Percentiles rank a stretch among this genome's conserved stretches.
phyloP scores from a whole-genome alignment of 2,329 filamentous ascomycete genomes.

The Trichophyton benhamiae region DNA sequence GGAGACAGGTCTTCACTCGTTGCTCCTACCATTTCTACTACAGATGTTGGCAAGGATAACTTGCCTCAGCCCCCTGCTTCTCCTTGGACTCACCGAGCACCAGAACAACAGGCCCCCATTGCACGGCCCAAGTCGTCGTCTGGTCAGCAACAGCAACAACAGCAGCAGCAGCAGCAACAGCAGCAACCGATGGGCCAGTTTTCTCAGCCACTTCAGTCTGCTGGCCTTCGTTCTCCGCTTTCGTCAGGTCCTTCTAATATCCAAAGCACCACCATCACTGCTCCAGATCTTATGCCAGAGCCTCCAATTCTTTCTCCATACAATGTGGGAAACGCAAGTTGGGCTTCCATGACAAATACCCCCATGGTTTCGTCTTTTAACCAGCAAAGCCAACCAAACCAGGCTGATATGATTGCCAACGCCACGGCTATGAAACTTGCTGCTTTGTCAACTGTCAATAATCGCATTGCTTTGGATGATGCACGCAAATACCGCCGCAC shows the following conservation, averaged over 20 bases:
- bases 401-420: constrained; percentile 97
- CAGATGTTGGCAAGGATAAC: constrained; percentile 49
- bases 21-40: constrained; percentile 61
- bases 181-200: constrained; percentile 76
- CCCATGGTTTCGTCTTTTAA: constrained; percentile 86
- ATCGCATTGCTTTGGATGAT: constrained; percentile 91
- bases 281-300: constrained; percentile 56
- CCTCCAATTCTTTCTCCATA: constrained; percentile 75
- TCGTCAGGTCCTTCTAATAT: constrained; percentile 53
- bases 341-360: constrained; percentile 97
- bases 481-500: constrained; percentile 90
- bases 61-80: constrained; percentile 57
- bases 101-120: constrained; percentile 42
- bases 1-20: constrained; percentile 64
- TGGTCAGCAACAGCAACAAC: constrained; percentile 41
- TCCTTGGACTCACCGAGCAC: constrained; percentile 57
- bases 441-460: constrained; percentile 93
- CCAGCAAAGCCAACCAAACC: constrained; percentile 43
- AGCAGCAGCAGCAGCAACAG: constrained; percentile 13
- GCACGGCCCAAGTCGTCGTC: constrained; percentile 66
- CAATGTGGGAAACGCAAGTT: constrained; percentile 70
- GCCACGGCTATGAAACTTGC: constrained; percentile 98
- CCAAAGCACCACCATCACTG: constrained; percentile 70
- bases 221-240: constrained; percentile 68
- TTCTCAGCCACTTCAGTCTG: constrained; percentile 64